Conservation (phyloP, 1,284 basidiomycete genomes). For the Ustilago tritici region DNA sequence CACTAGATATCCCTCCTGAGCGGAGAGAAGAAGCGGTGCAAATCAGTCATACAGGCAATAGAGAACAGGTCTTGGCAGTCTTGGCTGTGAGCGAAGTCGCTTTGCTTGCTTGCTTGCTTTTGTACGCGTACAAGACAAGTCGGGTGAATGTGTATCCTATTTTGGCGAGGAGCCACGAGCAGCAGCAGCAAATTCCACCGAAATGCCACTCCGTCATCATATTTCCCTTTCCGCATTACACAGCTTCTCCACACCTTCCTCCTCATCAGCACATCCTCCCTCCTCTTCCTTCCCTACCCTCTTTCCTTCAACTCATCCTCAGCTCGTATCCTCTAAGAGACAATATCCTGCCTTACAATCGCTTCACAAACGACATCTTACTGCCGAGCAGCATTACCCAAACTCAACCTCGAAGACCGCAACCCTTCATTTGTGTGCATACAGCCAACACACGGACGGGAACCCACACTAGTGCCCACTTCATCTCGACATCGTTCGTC, state of each 20-base stretch:
- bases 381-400: background rate
- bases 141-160: conserved; percentile 9
- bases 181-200: background rate
- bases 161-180: conserved; percentile 12
- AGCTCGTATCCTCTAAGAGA: background rate
- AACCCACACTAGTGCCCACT: background rate
- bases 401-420: background rate
- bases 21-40: no score
- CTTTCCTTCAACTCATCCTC: background rate
- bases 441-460: background rate
- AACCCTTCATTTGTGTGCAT: background rate
- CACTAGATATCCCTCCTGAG: background rate
- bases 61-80: no score
- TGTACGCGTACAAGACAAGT: background rate
- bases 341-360: background rate
- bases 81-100: background rate
- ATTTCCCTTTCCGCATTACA: background rate
- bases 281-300: background rate
- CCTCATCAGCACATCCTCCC: background rate
- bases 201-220: conserved; percentile 1
- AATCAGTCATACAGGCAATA: no score
- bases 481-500: conserved; percentile 1
- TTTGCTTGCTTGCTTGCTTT: background rate
- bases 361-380: background rate
- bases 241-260: background rate